phyloP scores from a whole-genome alignment of 2,329 filamentous ascomycete species.

The Kalaharituber pfeilii region DNA sequence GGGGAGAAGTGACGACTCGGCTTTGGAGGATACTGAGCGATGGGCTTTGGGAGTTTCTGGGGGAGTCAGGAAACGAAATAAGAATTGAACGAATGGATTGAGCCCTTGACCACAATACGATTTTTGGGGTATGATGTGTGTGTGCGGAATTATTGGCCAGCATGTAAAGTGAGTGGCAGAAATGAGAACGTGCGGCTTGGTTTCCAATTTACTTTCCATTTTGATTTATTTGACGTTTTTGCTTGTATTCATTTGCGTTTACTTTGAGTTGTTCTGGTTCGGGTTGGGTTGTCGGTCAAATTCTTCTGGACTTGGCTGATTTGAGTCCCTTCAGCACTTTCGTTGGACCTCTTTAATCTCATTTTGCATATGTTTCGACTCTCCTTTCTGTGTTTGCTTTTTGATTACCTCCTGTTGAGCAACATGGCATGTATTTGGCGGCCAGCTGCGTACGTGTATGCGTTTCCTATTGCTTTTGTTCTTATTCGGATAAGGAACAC shows the following conservation, averaged over 20 bases:
- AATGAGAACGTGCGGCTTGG: not conserved
- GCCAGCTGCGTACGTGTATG: no score
- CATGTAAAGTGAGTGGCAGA: not conserved
- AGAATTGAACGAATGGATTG: not conserved
- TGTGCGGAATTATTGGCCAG: no score
- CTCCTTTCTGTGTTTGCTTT: not conserved
- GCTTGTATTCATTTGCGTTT: not conserved
- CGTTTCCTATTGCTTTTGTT: not conserved
- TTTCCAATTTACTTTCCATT: not conserved
- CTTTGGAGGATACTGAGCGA: not conserved
- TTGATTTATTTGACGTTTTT: not conserved
- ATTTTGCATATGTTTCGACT: not conserved
- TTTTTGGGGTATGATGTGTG: no score
- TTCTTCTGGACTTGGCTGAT: no score
- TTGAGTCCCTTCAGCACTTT: not conserved
- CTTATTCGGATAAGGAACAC: no score
- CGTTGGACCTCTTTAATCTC: not conserved
- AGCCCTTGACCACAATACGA: no score
- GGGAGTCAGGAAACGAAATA: not conserved
- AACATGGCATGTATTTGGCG: no score
- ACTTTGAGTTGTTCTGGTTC: no score
- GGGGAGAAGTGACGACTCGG: not conserved
- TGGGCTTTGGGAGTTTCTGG: not conserved
- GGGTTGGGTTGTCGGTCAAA: no score
- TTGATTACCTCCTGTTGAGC: no score